These are phyloP conservation scores for Oryza punctata DNA, from an alignment of 176 grass and related monocot genomes.

Conservation along the genomic window DNA sequence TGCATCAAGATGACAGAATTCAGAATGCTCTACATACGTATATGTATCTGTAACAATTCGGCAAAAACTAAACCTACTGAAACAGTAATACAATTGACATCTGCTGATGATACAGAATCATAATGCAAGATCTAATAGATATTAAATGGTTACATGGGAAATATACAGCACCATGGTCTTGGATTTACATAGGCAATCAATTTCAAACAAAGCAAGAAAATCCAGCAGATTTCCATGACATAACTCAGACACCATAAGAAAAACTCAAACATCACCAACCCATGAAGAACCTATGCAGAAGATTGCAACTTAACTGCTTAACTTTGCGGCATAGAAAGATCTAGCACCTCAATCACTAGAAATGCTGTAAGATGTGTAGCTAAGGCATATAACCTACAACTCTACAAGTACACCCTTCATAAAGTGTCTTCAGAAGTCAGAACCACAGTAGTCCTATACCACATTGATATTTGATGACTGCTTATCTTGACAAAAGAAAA, in stretches of 20 bases:
- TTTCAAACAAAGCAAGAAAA: neutral
- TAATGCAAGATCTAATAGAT: neutral
- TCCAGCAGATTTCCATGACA: neutral
- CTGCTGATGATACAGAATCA: neutral
- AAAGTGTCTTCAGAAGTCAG: neutral
- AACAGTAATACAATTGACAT: neutral
- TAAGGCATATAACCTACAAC: neutral
- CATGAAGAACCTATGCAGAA: neutral
- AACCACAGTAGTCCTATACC: neutral
- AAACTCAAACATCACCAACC: neutral
- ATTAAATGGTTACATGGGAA: neutral
- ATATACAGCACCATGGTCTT: neutral
- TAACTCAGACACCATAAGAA: neutral
- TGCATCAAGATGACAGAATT: slow-evolving; percentile 27
- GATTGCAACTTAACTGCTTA: neutral
- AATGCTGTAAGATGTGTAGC: neutral
- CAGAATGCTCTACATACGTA: neutral
- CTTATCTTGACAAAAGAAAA: neutral
- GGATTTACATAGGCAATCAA: neutral
- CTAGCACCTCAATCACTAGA: neutral
- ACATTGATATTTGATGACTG: neutral
- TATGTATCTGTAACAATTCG: neutral
- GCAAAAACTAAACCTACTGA: neutral
- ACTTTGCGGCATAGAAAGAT: neutral
- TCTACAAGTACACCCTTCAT: neutral